These are phyloP conservation scores for Pascua sp. DNA, from an alignment of 1,284 basidiomycete species.

Conservation along the genomic window DNA sequence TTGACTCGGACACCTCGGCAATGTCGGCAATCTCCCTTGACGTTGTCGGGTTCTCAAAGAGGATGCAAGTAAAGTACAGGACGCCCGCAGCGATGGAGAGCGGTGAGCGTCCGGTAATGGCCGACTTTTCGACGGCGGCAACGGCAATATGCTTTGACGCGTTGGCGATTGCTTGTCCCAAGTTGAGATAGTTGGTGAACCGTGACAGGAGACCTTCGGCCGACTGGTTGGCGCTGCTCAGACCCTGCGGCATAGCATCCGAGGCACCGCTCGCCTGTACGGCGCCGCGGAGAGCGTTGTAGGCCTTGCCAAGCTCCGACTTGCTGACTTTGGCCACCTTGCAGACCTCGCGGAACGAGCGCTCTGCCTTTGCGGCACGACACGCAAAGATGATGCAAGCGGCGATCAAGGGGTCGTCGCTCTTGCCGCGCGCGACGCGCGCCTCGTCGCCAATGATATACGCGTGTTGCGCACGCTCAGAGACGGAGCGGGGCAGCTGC, in stretches of 20 bases:
- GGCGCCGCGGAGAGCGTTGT: slow-evolving; percentile 56
- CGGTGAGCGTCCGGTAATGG: slow-evolving; percentile 88
- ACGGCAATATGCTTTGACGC: slow-evolving; percentile 82
- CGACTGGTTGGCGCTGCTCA: slow-evolving; percentile 54
- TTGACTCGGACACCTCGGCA: slow-evolving; percentile 96
- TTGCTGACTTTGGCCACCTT: slow-evolving; percentile 89
- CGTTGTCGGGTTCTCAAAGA: slow-evolving; percentile 70
- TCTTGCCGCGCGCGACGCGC: slow-evolving; percentile 85
- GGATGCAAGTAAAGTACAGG: slow-evolving; percentile 84
- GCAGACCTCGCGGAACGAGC: slow-evolving; percentile 95
- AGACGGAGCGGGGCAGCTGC: slow-evolving; percentile 82
- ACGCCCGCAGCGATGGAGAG: slow-evolving; percentile 95
- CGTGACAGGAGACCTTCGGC: slow-evolving; percentile 84
- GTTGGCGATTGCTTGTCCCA: slow-evolving; percentile 37
- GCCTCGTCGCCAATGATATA: slow-evolving; percentile 94
- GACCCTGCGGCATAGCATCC: slow-evolving; percentile 12
- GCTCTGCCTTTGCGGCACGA: slow-evolving; percentile 84
- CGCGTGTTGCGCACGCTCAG: slow-evolving; percentile 70
- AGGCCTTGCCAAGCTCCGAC: slow-evolving; percentile 84
- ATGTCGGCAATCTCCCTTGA: slow-evolving; percentile 85
- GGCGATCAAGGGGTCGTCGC: slow-evolving; percentile 82
- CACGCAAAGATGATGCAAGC: slow-evolving; percentile 98
- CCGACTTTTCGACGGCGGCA: slow-evolving; percentile 74
- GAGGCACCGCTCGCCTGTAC: slow-evolving; percentile 17
- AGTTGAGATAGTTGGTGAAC: slow-evolving; percentile 74